Base-by-base conservation (phyloP, 805 yeast genomes). In the Metschnikowia reukaufii region DNA sequence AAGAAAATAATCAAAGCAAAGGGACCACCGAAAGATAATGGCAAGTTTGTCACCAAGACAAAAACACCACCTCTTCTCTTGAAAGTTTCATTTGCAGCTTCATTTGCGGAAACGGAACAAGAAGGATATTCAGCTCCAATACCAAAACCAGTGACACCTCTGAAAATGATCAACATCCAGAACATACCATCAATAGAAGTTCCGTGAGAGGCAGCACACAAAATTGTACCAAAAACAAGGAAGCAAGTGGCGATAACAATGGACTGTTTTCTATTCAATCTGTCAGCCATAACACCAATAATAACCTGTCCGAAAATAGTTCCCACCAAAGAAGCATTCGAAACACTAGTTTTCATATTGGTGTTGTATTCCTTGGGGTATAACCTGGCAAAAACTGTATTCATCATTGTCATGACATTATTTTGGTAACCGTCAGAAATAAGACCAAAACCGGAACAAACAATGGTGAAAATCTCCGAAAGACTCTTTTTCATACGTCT, bases 71-170 rank as follows among this genome's bases (percentile, higher is more conserved):
- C 91, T 62, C 94, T 73, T 58, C 75, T 72, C 56, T 72, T 78
- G 41, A 75, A 74, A 6, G 81, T 74, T 57, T 85, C 89, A 61
- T 84, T 84, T 9, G 88, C 86, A 21, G 90, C 85, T 59, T 85
- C 90, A 37, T 82, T 78, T 2, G 88, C 86, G 16, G 84, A 72
- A 2, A 83, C 79, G 0, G 88, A 79, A 17, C 84, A 79, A 1
- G 86, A 82, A 9, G 86, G 84, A 59, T 84, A 85, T 60, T 85
- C 90, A 30, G 88, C 88, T 51, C 90, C 90, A 47, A 84, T 78
- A 51, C 94, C 94, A 53, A 84, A 79, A 37, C 94, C 95, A 39
- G 85, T 80, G 8, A 84, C 74, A 56, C 92, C 92, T 63, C 92
- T 74, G 50, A 79, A 71, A n/a, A 86, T 81, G 38, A 82, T 78